phyloP scores from a whole-genome alignment of 2,329 filamentous ascomycete genomes.

The Zymoseptoria pseudotritici region DNA sequence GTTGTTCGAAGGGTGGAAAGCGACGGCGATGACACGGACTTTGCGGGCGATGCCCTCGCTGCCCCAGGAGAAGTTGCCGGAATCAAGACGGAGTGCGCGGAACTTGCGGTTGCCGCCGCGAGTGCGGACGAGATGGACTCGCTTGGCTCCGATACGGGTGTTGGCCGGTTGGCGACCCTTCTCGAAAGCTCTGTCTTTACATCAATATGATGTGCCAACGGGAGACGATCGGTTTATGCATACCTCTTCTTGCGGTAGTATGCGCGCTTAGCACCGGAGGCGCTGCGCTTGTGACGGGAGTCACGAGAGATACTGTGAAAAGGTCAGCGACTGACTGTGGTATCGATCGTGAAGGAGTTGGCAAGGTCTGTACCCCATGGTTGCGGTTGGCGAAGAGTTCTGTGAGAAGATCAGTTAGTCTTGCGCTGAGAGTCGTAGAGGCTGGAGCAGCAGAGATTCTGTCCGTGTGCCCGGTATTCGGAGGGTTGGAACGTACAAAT shows the following conservation, averaged over 20 bases:
- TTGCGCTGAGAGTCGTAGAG: conserved; percentile 3
- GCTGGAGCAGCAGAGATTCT: background rate
- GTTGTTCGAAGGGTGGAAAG: conserved; percentile 99
- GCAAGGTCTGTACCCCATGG: conserved; percentile 42
- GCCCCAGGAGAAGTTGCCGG: conserved; percentile 99
- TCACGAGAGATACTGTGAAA: conserved; percentile 86
- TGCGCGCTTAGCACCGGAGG: conserved; percentile 84
- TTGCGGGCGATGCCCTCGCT: conserved; percentile 98
- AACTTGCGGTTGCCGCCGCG: conserved; percentile 99
- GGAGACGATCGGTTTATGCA: conserved; percentile 47
- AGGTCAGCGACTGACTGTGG: conserved; percentile 30
- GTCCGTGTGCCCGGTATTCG: background rate
- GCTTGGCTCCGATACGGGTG: conserved; percentile 97
- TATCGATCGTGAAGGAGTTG: conserved; percentile 13
- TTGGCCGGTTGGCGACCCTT: conserved; percentile 98
- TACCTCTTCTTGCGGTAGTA: conserved; percentile 54
- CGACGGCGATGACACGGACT: conserved; percentile 96
- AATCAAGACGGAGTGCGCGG: conserved; percentile 96
- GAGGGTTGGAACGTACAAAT: conserved; percentile 9
- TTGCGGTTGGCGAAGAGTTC: conserved; percentile 42
- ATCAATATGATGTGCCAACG: conserved; percentile 59
- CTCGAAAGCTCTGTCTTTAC: conserved; percentile 95
- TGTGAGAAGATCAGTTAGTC: conserved; percentile 7
- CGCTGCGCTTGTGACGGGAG: conserved; percentile 99
- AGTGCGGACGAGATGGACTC: conserved; percentile 92